Evolutionary conservation across 805 yeast species (phyloP), one percentile per base, ranked within the genome.

Genomic region (Ogataea trehaloabstinens): DNA sequence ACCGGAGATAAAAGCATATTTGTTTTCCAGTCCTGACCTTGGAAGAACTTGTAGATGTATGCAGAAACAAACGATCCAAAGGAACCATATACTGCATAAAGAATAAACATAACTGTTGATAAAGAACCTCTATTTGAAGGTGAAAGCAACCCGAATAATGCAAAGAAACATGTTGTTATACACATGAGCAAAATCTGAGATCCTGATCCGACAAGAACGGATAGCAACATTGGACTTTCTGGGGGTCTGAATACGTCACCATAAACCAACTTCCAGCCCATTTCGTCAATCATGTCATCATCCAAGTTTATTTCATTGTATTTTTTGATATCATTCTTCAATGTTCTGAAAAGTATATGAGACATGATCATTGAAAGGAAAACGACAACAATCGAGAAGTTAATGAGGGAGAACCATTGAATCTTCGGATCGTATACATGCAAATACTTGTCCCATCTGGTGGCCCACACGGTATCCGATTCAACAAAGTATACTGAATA

Each of bases 381-480:
- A 7, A 86, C 45, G 6, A 89, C 96, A 53, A 91, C 78, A 39
- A 90, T 61, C 4, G 95, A 80, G 46, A 95, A 88, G 66, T 89
- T 89, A 49, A 89, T 67, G 52, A 93, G 76, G 2, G 97, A 88
- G 55, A 89, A 86, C 97, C 98, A 91, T 67, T 93, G 97, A 52
- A 93, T 85, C 58, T 84, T 83, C 41, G 97, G 95, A 58, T 87
- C 95, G 60, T 82, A 85, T 18, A 85, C 93, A 53, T 87, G 95
- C 55, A 93, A 71, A 60, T 93, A 93, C 63, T 88, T 87, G 63
- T 93, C 99, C 99, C 99, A 93, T 67, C 99, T 81, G 2, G 98
- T 91, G 24, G 97, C 98, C 98, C 98, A 93, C 4, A 80, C 78
- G 2, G 93, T 85, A 5, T 69, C 71, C 6, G 91, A 82, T 38